Conservation (phyloP, 106 monocot species). For the Acanthochlamys bracteata region DNA sequence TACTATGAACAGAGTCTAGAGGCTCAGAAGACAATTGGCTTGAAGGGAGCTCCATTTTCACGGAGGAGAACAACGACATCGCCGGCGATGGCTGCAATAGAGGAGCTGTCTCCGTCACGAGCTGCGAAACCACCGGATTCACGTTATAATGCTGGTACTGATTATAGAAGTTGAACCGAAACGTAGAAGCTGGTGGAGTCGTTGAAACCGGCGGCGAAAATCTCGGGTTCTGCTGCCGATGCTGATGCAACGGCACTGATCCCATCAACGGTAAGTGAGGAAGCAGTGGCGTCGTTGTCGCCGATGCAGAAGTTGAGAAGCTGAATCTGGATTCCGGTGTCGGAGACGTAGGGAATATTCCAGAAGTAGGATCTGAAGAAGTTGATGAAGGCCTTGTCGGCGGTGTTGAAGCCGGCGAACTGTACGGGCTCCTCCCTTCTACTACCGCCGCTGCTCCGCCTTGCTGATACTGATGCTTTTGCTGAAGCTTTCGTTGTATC, state of each 20-base stretch:
- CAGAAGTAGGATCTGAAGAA: background rate
- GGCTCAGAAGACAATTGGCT: constrained; percentile 35
- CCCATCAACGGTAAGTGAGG: too few species aligned
- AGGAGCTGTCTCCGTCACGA: background rate
- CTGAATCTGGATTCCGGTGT: background rate
- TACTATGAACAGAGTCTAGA: background rate
- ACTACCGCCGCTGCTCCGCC: background rate
- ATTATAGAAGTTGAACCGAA: background rate
- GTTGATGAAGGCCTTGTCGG: background rate
- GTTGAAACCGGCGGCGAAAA: background rate
- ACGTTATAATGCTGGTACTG: constrained; percentile 3
- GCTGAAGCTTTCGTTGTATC: constrained; percentile 4
- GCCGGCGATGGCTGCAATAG: background rate
- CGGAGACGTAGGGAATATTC: background rate
- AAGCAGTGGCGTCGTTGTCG: background rate
- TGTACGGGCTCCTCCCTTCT: background rate
- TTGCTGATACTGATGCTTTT: background rate
- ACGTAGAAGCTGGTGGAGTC: background rate
- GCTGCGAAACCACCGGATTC: background rate
- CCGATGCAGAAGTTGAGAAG: background rate
- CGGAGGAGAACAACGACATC: constrained; percentile 8
- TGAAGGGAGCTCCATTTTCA: constrained; percentile 67
- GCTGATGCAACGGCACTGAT: background rate
- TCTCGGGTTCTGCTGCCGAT: background rate
- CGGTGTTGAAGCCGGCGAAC: background rate